Evolutionary conservation across 345 rosid genomes (phyloP).

Genomic region (Durio zibethinus): DNA sequence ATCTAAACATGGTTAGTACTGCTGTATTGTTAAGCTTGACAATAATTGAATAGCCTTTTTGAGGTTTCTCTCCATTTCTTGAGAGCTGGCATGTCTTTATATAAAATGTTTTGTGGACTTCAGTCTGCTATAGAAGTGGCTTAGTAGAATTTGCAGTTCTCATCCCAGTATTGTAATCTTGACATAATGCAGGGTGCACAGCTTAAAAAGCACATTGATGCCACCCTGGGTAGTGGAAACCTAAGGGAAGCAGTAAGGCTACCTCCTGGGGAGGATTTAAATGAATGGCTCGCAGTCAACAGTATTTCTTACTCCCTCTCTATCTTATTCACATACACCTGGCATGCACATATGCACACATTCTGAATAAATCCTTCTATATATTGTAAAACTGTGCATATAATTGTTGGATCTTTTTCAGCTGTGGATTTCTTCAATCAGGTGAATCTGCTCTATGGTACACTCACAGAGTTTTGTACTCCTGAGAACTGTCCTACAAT

Average conservation of each 20-base stretch:
- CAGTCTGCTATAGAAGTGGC: not conserved
- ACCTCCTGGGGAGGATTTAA: conserved; percentile 98
- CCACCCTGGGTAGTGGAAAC: conserved; percentile 96
- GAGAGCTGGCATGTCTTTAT: conserved; percentile 9
- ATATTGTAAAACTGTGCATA: not conserved
- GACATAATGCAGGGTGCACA: conserved; percentile 77
- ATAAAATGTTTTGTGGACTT: conserved; percentile 8
- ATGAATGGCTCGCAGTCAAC: conserved; percentile 99
- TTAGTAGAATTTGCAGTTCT: conserved; percentile 1
- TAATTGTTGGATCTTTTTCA: conserved; percentile 39
- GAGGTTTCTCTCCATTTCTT: conserved; percentile 2
- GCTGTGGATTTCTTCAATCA: conserved; percentile 99
- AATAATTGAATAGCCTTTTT: conserved; percentile 12
- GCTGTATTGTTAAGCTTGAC: not conserved
- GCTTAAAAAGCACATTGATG: conserved; percentile 95
- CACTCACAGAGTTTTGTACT: conserved; percentile 98
- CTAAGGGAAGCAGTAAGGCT: conserved; percentile 97
- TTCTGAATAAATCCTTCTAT: not conserved
- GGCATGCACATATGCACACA: not conserved
- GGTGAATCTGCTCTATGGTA: conserved; percentile 97
- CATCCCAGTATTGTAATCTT: conserved; percentile 3
- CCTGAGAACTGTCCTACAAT: conserved; percentile 95
- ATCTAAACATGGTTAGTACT: conserved; percentile 9
- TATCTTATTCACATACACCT: not conserved
- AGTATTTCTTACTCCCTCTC: conserved; percentile 41